Base-by-base conservation (phyloP, 164 flowering plant species). In the Vitis rotundifolia region DNA sequence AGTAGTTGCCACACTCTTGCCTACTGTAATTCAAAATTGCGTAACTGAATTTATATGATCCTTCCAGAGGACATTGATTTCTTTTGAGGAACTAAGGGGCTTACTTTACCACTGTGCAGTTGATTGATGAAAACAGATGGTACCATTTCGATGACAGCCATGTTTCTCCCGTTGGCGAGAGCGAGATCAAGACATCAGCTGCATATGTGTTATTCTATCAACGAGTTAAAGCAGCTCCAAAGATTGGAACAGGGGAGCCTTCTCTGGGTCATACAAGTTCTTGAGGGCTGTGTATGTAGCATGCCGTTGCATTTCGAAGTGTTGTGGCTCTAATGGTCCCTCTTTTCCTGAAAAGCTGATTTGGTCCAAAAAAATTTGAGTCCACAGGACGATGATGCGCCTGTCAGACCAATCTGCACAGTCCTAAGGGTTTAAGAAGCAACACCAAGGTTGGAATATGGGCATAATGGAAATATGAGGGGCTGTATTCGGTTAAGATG, bases 61-160 rank as follows among this genome's bases (percentile, higher is more conserved):
- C 26, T 22, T 22, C 26, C 26, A 22, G 26, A 22, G 26, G 26
- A 22, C 26, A 22, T 22, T 22, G 26, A 2, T 22, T 22, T 22
- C 26, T 22, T 22, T 22, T 22, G 31, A 59, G 28, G 29, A 18
- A 18, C 29, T 28, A 26, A 37, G 15, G 12, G 6, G 1, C 2
- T 72, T 28, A 2, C 13, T 58, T 59, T 26, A 64, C 8, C 18
- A 22, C 66, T 64, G 29, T 80, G 88, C 92, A 91, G 98, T 68
- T 90, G 77, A 72, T 86, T 28, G 92, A 88, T 64, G 97, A 89
- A 71, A 74, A 90, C 71, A 83, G 79, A 77, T 96, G 97, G 98
- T 93, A 90, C 75, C 89, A 88, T 81, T 96, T 96, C 68, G 97
- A 96, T 63, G 99, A 96, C 76, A 78, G 91, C 59, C 87, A 79